Conservation (phyloP, 208 protist genomes). For the Plasmodiophora brassicae region DNA sequence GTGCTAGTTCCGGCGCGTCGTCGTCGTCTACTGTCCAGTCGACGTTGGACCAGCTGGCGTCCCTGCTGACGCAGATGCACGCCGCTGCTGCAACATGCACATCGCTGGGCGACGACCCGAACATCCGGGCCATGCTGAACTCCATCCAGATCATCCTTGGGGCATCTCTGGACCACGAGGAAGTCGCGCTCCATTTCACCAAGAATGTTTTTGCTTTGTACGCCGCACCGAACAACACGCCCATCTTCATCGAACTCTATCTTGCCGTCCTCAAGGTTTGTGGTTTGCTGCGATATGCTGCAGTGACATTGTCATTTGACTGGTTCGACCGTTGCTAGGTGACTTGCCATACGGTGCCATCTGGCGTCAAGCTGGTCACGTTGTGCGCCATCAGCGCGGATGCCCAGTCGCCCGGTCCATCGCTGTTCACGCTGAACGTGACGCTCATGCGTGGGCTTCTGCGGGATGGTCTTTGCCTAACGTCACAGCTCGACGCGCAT, state of each 20-base stretch:
- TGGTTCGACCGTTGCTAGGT: neutral
- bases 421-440: neutral
- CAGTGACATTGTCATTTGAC: neutral
- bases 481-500: neutral
- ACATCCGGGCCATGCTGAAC: neutral
- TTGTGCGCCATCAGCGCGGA: neutral
- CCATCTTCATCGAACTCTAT: neutral
- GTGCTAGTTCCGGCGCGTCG: too few species aligned
- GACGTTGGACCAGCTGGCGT: neutral
- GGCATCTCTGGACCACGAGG: neutral
- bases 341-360: neutral
- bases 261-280: neutral
- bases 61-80: neutral
- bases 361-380: neutral
- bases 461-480: neutral
- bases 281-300: neutral
- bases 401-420: neutral
- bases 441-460: neutral
- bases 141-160: neutral
- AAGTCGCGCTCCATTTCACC: slow-evolving; percentile 15
- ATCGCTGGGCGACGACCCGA: neutral
- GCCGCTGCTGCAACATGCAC: neutral
- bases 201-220: slow-evolving; percentile 4
- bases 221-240: neutral
- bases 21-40: neutral